These are phyloP conservation scores for Penicillium olsonii DNA, from an alignment of 2,329 filamentous ascomycete genomes.

Conservation along the genomic window DNA sequence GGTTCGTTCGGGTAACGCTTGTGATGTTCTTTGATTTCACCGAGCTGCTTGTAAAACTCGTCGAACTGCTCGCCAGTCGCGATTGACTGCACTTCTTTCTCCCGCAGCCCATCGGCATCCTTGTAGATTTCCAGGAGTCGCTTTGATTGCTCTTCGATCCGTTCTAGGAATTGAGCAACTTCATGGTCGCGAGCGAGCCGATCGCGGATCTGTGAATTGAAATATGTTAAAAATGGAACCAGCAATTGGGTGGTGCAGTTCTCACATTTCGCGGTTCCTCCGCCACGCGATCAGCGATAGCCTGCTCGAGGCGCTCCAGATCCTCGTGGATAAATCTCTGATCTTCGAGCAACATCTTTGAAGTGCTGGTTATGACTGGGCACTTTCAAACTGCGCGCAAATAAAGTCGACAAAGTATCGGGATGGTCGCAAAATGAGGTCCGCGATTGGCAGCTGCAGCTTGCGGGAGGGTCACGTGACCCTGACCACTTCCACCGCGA, in stretches of 20 bases:
- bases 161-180: slow-evolving; percentile 78
- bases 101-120: slow-evolving; percentile 70
- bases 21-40: slow-evolving; percentile 83
- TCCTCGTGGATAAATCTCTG: slow-evolving; percentile 95
- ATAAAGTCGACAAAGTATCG: slow-evolving; percentile 4
- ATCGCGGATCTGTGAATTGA: slow-evolving; percentile 73
- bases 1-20: slow-evolving; percentile 89
- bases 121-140: slow-evolving; percentile 81
- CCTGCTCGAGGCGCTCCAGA: slow-evolving; percentile 91
- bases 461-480: slow-evolving; percentile 23
- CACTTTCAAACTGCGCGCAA: slow-evolving; percentile 1
- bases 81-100: slow-evolving; percentile 80
- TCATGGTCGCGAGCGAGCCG: slow-evolving; percentile 90
- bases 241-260: slow-evolving; percentile 20
- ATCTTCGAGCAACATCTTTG: slow-evolving; percentile 80
- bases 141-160: slow-evolving; percentile 82
- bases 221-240: slow-evolving; percentile 19
- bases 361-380: background rate
- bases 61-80: slow-evolving; percentile 84
- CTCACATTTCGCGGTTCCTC: slow-evolving; percentile 87
- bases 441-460: slow-evolving; percentile 21
- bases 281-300: slow-evolving; percentile 81
- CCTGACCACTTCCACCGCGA: slow-evolving; percentile 21
- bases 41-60: slow-evolving; percentile 84
- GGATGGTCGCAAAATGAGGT: slow-evolving; percentile 9